Percentiles rank a stretch among this genome's conserved stretches.
phyloP scores from a whole-genome alignment of 257 asterid genomes.

The Haberlea rhodopensis region DNA sequence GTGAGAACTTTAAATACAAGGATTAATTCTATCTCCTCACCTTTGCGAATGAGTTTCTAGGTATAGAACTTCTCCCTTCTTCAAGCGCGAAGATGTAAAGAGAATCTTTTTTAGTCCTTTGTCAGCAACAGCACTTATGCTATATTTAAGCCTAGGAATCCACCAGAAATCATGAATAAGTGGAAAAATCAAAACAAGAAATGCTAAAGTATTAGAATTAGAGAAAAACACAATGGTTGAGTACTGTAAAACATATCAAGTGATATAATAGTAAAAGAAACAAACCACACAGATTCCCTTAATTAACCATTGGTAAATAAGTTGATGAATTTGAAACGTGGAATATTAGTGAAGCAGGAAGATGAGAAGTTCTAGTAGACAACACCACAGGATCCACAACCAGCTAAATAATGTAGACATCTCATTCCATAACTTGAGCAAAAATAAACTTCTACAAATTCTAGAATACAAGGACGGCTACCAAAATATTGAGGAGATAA shows the following conservation, averaged over 20 bases:
- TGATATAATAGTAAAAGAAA: neutral
- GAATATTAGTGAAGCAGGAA: slow-evolving; percentile 2
- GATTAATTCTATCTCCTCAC: slow-evolving; percentile 33
- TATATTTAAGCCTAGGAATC: slow-evolving; percentile 79
- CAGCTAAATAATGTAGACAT: too few species aligned
- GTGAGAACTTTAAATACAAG: neutral
- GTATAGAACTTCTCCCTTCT: slow-evolving; percentile 90
- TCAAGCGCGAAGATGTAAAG: slow-evolving; percentile 90
- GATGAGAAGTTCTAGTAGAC: neutral
- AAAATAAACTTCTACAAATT: too few species aligned
- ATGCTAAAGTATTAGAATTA: neutral
- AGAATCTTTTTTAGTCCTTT: slow-evolving; percentile 76
- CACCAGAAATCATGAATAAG: slow-evolving; percentile 25
- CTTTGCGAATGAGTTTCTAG: slow-evolving; percentile 81
- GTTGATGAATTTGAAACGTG: neutral
- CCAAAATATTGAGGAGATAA: too few species aligned
- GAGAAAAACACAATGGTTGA: neutral
- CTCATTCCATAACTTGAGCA: too few species aligned
- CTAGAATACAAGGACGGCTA: too few species aligned
- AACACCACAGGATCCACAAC: too few species aligned
- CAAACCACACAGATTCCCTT: slow-evolving; percentile 14
- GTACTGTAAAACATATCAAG: slow-evolving; percentile 2
- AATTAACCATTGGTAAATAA: slow-evolving; percentile 1
- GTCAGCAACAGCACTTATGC: slow-evolving; percentile 93
- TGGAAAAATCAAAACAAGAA: slow-evolving; percentile 4